phyloP scores from a whole-genome alignment of 208 protist species.

The Blechomonas ayalai region DNA sequence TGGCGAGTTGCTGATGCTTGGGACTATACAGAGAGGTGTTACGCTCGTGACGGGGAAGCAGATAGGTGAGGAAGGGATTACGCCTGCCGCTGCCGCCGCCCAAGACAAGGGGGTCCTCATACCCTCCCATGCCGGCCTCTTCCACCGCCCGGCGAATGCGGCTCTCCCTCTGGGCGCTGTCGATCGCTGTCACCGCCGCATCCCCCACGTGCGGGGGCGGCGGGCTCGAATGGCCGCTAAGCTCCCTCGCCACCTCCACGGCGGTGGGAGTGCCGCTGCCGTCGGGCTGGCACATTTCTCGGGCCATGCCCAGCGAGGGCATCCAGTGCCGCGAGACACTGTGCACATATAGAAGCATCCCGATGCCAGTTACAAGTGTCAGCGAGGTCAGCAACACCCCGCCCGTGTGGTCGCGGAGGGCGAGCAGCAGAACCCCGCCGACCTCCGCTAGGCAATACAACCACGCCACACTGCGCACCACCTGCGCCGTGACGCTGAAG shows the following conservation, averaged over 20 bases:
- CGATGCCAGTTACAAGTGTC: slow-evolving; percentile 26
- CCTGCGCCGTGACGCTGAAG: slow-evolving; percentile 55
- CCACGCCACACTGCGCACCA: slow-evolving; percentile 55
- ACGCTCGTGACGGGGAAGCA: slow-evolving; percentile 38
- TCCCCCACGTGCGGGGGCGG: not conserved
- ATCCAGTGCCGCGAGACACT: slow-evolving; percentile 41
- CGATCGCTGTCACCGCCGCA: not conserved
- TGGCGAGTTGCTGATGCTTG: slow-evolving; percentile 59
- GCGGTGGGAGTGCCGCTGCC: no score
- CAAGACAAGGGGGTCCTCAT: slow-evolving; percentile 25
- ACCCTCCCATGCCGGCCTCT: slow-evolving; percentile 24
- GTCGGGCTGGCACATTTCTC: no score
- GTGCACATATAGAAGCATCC: slow-evolving; percentile 36
- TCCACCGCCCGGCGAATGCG: slow-evolving; percentile 1
- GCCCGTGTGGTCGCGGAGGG: slow-evolving; percentile 32
- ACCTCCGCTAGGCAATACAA: slow-evolving; percentile 56
- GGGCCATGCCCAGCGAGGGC: slow-evolving; percentile 30
- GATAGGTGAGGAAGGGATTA: slow-evolving; percentile 38
- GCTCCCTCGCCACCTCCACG: no score
- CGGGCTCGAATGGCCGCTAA: not conserved
- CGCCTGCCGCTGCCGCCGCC: slow-evolving; percentile 6
- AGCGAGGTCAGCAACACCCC: slow-evolving; percentile 46
- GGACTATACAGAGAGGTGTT: slow-evolving; percentile 51
- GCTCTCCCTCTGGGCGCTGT: not conserved
- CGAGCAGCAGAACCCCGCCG: slow-evolving; percentile 56